Percentiles rank a stretch among this genome's conserved stretches.
Evolutionary conservation across 306 rosid species (phyloP).

Genomic region (Aeschynomene evenia): DNA sequence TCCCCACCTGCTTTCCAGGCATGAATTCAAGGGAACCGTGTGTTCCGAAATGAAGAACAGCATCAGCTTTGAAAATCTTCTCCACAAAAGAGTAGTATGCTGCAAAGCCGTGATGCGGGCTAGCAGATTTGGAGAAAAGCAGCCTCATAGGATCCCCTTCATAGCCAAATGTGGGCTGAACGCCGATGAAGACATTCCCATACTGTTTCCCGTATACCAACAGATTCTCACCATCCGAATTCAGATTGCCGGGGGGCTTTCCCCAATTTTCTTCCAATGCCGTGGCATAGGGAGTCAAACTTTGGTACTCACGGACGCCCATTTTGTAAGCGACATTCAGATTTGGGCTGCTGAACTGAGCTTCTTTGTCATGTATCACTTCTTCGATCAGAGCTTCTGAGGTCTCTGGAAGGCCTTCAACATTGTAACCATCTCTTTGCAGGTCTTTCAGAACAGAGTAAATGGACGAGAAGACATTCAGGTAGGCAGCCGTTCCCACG

Average conservation of each 20-base stretch:
- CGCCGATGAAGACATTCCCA: slow-evolving; percentile 92
- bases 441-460: slow-evolving; percentile 85
- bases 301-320: slow-evolving; percentile 84
- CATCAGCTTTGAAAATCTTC: slow-evolving; percentile 90
- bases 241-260: slow-evolving; percentile 92
- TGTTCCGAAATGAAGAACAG: slow-evolving; percentile 96
- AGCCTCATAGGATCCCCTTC: slow-evolving; percentile 99
- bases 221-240: slow-evolving; percentile 94
- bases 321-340: slow-evolving; percentile 90
- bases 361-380: slow-evolving; percentile 91
- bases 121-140: slow-evolving; percentile 96
- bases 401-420: slow-evolving; percentile 88
- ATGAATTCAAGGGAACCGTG: slow-evolving; percentile 98
- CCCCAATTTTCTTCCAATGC: slow-evolving; percentile 97
- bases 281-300: slow-evolving; percentile 75
- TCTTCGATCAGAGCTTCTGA: slow-evolving; percentile 95
- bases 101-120: slow-evolving; percentile 99
- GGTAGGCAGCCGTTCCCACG: slow-evolving; percentile 96
- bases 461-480: slow-evolving; percentile 91
- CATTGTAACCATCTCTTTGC: slow-evolving; percentile 77
- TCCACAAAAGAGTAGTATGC: slow-evolving; percentile 91
- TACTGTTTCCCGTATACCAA: slow-evolving; percentile 89
- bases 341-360: slow-evolving; percentile 96
- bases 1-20: slow-evolving; percentile 99
- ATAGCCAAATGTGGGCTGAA: slow-evolving; percentile 96